Conservation (phyloP, 805 yeast genomes). For the Naumovozyma dairenensis region DNA sequence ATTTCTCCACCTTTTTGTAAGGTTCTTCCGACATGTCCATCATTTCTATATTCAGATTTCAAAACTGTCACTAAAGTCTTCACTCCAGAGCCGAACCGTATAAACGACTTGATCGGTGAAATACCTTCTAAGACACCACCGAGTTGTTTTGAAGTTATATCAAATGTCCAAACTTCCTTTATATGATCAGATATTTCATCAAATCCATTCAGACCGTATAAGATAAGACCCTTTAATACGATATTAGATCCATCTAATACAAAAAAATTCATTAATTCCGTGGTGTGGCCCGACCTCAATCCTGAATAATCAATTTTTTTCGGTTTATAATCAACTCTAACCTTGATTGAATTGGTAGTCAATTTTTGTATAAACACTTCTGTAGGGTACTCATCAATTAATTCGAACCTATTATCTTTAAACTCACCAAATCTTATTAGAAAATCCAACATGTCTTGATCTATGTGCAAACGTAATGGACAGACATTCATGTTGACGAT, state of each 20-base stretch:
- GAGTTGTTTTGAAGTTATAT: slow-evolving; percentile 71
- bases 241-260: slow-evolving; percentile 79
- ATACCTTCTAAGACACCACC: slow-evolving; percentile 76
- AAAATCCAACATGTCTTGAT: slow-evolving; percentile 89
- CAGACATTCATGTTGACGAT: slow-evolving; percentile 41
- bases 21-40: slow-evolving; percentile 59
- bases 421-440: slow-evolving; percentile 72
- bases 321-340: slow-evolving; percentile 85
- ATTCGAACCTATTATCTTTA: slow-evolving; percentile 55
- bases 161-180: slow-evolving; percentile 78
- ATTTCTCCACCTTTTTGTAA: slow-evolving; percentile 64
- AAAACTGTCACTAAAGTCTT: slow-evolving; percentile 68
- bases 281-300: slow-evolving; percentile 69
- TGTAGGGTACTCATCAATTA: slow-evolving; percentile 53
- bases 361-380: slow-evolving; percentile 59
- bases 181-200: slow-evolving; percentile 46
- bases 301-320: slow-evolving; percentile 81
- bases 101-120: slow-evolving; percentile 69
- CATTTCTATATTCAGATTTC: slow-evolving; percentile 59
- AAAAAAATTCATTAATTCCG: slow-evolving; percentile 82
- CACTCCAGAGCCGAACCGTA: slow-evolving; percentile 70
- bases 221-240: slow-evolving; percentile 45
- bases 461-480: slow-evolving; percentile 78
- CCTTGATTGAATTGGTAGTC: slow-evolving; percentile 44
- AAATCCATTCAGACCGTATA: slow-evolving; percentile 75